phyloP scores from a whole-genome alignment of 2,329 filamentous ascomycete species.

The Diaporthe velutina region DNA sequence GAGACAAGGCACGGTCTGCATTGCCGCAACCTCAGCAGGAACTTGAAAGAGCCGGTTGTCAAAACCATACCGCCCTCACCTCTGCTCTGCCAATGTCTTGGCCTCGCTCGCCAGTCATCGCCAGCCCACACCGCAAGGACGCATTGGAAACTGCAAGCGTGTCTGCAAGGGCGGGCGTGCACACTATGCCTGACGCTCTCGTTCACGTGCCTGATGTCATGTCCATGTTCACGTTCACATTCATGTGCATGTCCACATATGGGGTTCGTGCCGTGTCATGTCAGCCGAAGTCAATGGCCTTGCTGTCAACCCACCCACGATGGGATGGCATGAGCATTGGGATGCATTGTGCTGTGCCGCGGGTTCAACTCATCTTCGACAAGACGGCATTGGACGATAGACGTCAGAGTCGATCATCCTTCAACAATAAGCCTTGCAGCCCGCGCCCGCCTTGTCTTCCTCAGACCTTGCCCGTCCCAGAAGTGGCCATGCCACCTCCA shows the following conservation, averaged over 20 bases:
- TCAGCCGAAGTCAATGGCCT: conserved; percentile 26
- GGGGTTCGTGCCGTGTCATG: neutral
- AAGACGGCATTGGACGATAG: conserved; percentile 18
- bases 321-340: conserved; percentile 26
- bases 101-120: neutral
- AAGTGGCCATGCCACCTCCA: conserved; percentile 19
- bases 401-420: conserved; percentile 26
- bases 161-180: conserved; percentile 9
- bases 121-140: conserved; percentile 4
- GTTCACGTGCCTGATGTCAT: conserved; percentile 8
- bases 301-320: neutral
- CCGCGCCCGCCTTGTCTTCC: conserved; percentile 33
- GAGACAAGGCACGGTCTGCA: neutral
- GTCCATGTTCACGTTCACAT: neutral
- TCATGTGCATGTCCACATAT: neutral
- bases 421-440: conserved; percentile 17
- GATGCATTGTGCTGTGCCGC: conserved; percentile 14
- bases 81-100: conserved; percentile 24
- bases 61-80: conserved; percentile 10
- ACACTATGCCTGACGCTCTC: neutral
- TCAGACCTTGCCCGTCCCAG: conserved; percentile 34
- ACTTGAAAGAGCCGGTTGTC: neutral
- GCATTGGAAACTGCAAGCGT: conserved; percentile 10
- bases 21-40: neutral
- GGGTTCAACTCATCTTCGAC: conserved; percentile 7